Base-by-base conservation (phyloP, 2,329 filamentous ascomycete species). In the Cucurbitaria berberidis region DNA sequence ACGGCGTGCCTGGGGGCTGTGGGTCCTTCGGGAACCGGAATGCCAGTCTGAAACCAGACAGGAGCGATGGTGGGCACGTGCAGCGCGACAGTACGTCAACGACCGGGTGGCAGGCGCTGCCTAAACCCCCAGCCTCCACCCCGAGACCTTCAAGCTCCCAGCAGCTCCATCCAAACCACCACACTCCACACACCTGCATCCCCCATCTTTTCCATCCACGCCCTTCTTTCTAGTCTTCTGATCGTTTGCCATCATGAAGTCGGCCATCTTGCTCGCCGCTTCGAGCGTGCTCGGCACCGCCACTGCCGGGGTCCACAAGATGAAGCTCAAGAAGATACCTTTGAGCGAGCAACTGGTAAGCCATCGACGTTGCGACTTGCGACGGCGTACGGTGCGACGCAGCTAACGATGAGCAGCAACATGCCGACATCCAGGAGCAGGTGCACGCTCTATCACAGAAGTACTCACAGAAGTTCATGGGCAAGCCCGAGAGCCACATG, bases 281-380 rank as follows among this genome's bases (percentile, higher is more conserved):
- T 87, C 88, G 72, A 84, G 88, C 81, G 86, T 96, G 83, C 84
- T 93, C 73, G 89, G 90, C 82, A 87, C 89, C 75, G 89, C 89
- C 75, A 85, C 90, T 74, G 93, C 91, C 68, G 91, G 87, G 71
- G 84, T 96, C 64, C 91, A 98, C 86, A 96, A 91, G 84, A 89
- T 97, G 85, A 95, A 96, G 85, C 88, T 99, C 73, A 90, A 97
- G 85, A 99, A 99, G 89, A 82, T 98, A 59, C 89, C 95, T 65
- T 82, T 99, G 54, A 85, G 88, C 44, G 91, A 98, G 77, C 95
- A 98, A 82, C 86, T 99, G 73, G 93, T 96, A 82, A 75, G 89
- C 82, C 54, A 32, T 56, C 55, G 29, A 53, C 57, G 53, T 48
- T 21, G 45, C 47, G 38, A 44, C 53, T 40, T 45, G 40, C 35